Percentiles rank a stretch among this genome's conserved stretches.
phyloP scores from a whole-genome alignment of 75 land plant species.

The Selaginella tamariscina region DNA sequence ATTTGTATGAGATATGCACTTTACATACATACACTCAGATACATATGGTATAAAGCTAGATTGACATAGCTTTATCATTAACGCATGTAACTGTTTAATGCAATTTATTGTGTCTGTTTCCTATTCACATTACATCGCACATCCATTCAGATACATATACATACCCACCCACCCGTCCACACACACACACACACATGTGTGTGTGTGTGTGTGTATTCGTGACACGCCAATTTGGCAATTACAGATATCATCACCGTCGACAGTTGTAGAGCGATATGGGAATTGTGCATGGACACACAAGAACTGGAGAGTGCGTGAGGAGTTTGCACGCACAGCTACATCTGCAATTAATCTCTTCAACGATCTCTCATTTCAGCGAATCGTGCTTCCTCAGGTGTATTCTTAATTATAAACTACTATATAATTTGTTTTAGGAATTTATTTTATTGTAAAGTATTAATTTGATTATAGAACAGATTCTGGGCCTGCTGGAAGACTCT shows the following conservation, averaged over 20 bases:
- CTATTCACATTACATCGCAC: background rate
- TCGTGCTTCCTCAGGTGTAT: slow-evolving; percentile 83
- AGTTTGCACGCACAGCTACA: slow-evolving; percentile 92
- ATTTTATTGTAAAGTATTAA: too few relatives aligned
- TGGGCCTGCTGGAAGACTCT: slow-evolving; percentile 59
- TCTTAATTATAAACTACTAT: too few relatives aligned
- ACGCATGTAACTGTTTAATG: background rate
- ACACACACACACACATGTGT: background rate
- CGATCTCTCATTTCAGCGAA: slow-evolving; percentile 81
- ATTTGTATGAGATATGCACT: background rate
- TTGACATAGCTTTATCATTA: background rate
- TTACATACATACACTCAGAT: background rate
- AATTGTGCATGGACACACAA: slow-evolving; percentile 89
- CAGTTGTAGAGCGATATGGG: slow-evolving; percentile 95
- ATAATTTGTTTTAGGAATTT: background rate
- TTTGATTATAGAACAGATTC: too few relatives aligned
- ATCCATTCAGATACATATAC: too few relatives aligned
- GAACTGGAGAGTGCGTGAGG: slow-evolving; percentile 95
- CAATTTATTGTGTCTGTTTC: background rate
- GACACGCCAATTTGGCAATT: too few relatives aligned
- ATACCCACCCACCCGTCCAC: background rate
- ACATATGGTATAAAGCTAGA: background rate
- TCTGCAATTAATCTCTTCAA: slow-evolving; percentile 82
- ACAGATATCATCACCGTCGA: slow-evolving; percentile 96
- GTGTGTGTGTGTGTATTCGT: too few relatives aligned